Percentiles rank a stretch among this genome's conserved stretches.
These are phyloP conservation scores for Symbiodinium pilosum DNA, from an alignment of 73 alveolate genomes.

Conservation along the genomic window DNA sequence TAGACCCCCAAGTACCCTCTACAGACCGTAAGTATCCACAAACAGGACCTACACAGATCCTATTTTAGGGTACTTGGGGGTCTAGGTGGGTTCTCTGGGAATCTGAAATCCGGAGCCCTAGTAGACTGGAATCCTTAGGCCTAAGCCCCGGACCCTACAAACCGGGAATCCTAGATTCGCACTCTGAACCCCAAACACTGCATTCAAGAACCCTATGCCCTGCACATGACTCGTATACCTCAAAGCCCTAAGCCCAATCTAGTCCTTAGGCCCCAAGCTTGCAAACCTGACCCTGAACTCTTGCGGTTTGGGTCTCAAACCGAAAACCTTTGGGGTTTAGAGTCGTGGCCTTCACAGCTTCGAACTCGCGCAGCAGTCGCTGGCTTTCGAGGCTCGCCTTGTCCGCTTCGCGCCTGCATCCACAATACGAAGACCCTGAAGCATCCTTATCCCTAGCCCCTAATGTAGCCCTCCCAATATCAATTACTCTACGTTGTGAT, in stretches of 20 bases:
- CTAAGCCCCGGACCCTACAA: not conserved
- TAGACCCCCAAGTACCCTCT: too few species aligned
- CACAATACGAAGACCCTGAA: not conserved
- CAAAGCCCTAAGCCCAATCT: not conserved
- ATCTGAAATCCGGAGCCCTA: too few species aligned
- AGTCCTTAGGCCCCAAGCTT: not conserved
- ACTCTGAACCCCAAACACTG: not conserved
- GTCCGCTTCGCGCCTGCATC: constrained; percentile 74
- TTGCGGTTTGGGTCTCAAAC: not conserved
- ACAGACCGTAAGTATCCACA: too few species aligned
- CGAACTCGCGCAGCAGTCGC: constrained; percentile 76
- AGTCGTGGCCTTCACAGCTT: constrained; percentile 33
- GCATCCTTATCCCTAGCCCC: not conserved
- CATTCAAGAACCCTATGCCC: too few species aligned
- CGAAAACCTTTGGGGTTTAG: not conserved
- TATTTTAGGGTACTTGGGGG: not conserved
- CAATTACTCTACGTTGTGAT: too few species aligned
- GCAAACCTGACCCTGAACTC: not conserved
- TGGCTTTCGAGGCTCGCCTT: constrained; percentile 61
- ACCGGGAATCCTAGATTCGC: not conserved
- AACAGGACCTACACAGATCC: constrained; percentile 80
- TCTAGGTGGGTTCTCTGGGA: too few species aligned
- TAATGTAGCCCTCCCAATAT: too few species aligned
- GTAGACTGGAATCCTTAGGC: too few species aligned
- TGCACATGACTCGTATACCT: too few species aligned